A percentile compares a stretch with the other conserved stretches of the same genome.
These are phyloP conservation scores for Diaporthe eres DNA, from an alignment of 2,329 filamentous ascomycete species.

Conservation along the genomic window DNA sequence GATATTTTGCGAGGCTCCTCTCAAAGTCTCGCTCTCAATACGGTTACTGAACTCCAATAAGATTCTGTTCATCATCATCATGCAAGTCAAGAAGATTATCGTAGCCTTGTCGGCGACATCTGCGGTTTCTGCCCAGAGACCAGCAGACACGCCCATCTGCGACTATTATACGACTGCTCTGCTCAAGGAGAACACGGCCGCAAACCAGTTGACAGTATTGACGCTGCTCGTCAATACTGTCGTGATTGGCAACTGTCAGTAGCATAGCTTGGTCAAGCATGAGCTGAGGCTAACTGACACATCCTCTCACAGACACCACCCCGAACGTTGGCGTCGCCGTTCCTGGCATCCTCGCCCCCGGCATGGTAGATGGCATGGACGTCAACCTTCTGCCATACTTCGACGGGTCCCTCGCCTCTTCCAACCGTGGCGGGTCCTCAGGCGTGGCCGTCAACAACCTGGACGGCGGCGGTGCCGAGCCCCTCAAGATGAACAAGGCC, in stretches of 20 bases:
- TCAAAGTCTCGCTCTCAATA: neutral
- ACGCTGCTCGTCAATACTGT: conserved; percentile 73
- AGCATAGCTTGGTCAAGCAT: neutral
- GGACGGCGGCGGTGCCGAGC: conserved; percentile 70
- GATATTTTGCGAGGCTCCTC: neutral
- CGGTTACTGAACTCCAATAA: neutral
- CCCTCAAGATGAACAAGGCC: conserved; percentile 68
- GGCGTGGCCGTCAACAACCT: conserved; percentile 71
- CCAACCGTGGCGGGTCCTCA: conserved; percentile 62
- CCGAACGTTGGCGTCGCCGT: conserved; percentile 67
- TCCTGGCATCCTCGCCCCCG: conserved; percentile 69
- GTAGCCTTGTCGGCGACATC: conserved; percentile 47
- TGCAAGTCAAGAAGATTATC: conserved; percentile 47
- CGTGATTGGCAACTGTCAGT: conserved; percentile 72
- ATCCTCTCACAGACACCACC: conserved; percentile 58
- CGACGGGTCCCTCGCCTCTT: conserved; percentile 66
- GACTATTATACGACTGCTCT: conserved; percentile 75
- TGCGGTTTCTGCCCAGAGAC: conserved; percentile 59
- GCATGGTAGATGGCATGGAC: conserved; percentile 62
- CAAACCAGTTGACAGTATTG: conserved; percentile 69
- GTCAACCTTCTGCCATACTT: conserved; percentile 75
- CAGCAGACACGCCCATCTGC: conserved; percentile 66
- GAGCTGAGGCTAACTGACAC: neutral
- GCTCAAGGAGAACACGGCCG: conserved; percentile 70
- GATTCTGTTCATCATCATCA: conserved; percentile 38